A percentile compares a stretch with the other conserved stretches of the same genome.
Conservation (phyloP, 2,329 filamentous ascomycete genomes). For the Aotearoamyces nothofagi region DNA sequence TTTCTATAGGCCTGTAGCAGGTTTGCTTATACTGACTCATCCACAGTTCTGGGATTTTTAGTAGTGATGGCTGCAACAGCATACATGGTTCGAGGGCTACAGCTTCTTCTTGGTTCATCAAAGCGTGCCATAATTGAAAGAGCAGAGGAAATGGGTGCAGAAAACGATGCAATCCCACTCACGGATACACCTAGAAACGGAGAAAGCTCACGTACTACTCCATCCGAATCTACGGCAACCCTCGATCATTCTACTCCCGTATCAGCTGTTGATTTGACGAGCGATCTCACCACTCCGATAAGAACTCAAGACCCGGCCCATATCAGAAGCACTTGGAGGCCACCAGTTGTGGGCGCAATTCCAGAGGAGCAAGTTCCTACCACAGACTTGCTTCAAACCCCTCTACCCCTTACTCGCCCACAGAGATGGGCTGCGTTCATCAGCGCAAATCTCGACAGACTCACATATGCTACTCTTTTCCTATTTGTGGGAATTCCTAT, state of each 20-base stretch:
- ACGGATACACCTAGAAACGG: slow-evolving; percentile 11
- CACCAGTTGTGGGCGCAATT: too few species aligned
- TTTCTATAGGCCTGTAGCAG: too few species aligned
- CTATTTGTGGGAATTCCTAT: slow-evolving; percentile 36
- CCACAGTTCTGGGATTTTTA: slow-evolving; percentile 37
- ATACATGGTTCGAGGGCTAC: slow-evolving; percentile 36
- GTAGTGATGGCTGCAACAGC: slow-evolving; percentile 35
- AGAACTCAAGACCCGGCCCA: slow-evolving; percentile 15
- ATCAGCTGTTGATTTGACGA: slow-evolving; percentile 4
- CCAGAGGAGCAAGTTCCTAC: too few species aligned
- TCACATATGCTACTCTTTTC: slow-evolving; percentile 29
- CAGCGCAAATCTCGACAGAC: slow-evolving; percentile 27
- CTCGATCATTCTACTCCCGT: slow-evolving; percentile 5
- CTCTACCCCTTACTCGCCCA: slow-evolving; percentile 27
- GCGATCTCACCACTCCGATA: slow-evolving; percentile 10
- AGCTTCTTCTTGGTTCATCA: slow-evolving; percentile 32
- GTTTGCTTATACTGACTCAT: too few species aligned
- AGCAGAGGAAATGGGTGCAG: slow-evolving; percentile 31
- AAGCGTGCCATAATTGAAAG: slow-evolving; percentile 35
- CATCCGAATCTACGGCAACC: slow-evolving; percentile 7
- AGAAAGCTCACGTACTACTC: too few species aligned
- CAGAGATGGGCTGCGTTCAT: slow-evolving; percentile 34
- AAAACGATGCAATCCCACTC: slow-evolving; percentile 33
- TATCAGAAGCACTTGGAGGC: slow-evolving; percentile 15
- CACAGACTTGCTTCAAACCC: slow-evolving; percentile 20